Evolutionary conservation across 208 protist species (phyloP), one percentile per base, ranked within the genome.

Genomic region (Novymonas esmeraldas): DNA sequence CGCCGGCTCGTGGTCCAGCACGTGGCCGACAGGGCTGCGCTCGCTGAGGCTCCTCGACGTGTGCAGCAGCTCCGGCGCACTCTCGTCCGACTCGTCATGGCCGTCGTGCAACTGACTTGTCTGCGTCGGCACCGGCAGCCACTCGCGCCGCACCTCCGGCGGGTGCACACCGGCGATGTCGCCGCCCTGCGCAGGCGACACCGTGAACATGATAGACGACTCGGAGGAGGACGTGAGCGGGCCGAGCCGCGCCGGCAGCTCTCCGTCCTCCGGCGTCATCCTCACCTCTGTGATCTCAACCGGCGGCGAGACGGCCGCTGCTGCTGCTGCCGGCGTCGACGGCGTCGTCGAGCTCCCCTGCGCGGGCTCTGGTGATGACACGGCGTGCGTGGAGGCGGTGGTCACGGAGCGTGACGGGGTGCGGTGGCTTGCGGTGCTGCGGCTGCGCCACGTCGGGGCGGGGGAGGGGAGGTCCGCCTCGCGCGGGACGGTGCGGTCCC

Each of bases 171-270:
- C 52, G 20, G 52, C 6, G 10, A 26, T 58, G 52, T 29, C 29
- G 20, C 28, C 52, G 6, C 7, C 33, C 16, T 29, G 52, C 4
- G 20, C 24, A 42, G 33, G 26, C 33, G 20, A 31, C 52, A 44
- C 31, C 34, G 52, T 58, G 31, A 58, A 58, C 7, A 58, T 29
- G 11, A 58, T 58, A 22, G 52, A 58, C 2, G 52, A 34, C 52
- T 31, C 18, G 34, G 33, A 58, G 33, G 52, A 58, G 18, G 52
- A 58, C 52, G 48, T 29, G 52, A 42, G 33, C 33, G 18, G 2
- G 33, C n/a, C n/a, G 6, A 29, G 20, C 52, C 42, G 29, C 3
- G 31, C 34, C 31, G 16, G 20, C 28, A 20, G 31, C 5, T 14
- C 2, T 29, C 18, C 11, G 14, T n/a, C 34, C 9, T 16, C 18